Base-by-base conservation (phyloP, 768 basidiomycete species). In the Lenzites betulinus region DNA sequence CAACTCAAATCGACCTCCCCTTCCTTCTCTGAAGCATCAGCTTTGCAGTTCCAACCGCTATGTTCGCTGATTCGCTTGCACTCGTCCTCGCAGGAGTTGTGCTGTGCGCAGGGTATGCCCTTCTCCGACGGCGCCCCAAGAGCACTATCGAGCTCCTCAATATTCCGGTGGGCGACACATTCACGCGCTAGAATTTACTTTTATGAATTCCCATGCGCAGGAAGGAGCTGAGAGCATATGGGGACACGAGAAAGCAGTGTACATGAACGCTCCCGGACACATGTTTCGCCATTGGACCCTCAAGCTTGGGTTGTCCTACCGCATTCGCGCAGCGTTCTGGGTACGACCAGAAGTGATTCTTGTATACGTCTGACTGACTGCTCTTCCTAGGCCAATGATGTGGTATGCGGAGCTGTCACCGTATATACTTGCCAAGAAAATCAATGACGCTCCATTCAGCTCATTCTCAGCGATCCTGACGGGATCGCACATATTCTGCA, bases 401-500 rank as follows among this genome's bases (percentile, higher is more conserved):
- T 55, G 2, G 35, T 33, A 47, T n/a, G n/a, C n/a, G n/a, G n/a
- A n/a, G n/a, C n/a, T 39, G 39, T 30, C 11, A 26, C 3, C 23
- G 23, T 25, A 47, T 12, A 25, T 3, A 25, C 4, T 11, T 47
- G 13, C 46, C 22, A 20, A 6, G 30, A 41, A 36, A 28, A 11
- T 22, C 38, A 13, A 41, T 23, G 46, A 12, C 18, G 18, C 20
- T 26, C 3, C 30, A 2, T 28, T 6, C 25, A 69, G 70, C 66
- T 69, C 11, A 64, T 68, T 6, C 41, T 65, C 15, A 23, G 59
- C 28, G 70, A 71, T 26, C 69, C 69, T 7, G 54, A 26, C 2
- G 68, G 60, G 20, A 57, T 69, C 26, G 33, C 68, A 4, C 64
- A 71, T 50, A 66, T 70, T 20, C 23, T 64, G 33, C 58, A 57